Base-by-base conservation (phyloP, 202 grass and related monocot genomes). In the Carex sylvatica region DNA sequence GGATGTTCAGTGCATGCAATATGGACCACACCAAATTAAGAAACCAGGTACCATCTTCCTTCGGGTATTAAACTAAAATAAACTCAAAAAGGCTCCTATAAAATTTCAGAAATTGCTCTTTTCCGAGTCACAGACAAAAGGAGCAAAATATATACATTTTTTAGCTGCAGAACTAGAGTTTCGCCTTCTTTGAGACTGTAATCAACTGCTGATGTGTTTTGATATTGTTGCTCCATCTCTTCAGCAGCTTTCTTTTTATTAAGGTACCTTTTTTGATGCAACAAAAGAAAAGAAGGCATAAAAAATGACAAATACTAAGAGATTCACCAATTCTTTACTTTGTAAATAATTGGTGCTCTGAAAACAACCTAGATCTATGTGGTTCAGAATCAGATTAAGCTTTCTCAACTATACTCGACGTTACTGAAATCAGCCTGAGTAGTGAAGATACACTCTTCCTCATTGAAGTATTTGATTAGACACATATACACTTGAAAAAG, bases 141-240 rank as follows among this genome's bases (percentile, higher is more conserved):
- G 65, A 62, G 74, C 54, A 51, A 15, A 65, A 60, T 30, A 24
- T 33, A 92, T 90, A 99, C 92, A 88, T 90, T 99, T 88, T 95
- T 99, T 1, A 99, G 83, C 46, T 95, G 92, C 65, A 99, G 91
- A 86, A 95, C 92, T 87, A 99, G 89, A 70, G 96, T 99, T 90
- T 99, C 96, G 35, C 95, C 96, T 89, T 99, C 92, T 88, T 99
- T 99, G 76, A 99, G 91, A 82, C 96, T 99, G 63, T 99, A 99
- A 85, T 99, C 96, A 74, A 99, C 86, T 75, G 92, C 90, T 44
- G 89, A 95, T 83, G 88, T 81, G 20, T 85, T 92, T 78, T 99
- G 92, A 89, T 95, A 95, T 60, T 95, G 92, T 40, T 93, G 96
- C 80, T 95, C 91, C 96, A 99, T 99, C 88, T 99, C 96, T 89